phyloP scores from a whole-genome alignment of 176 grass and related monocot genomes.

The Ensete ventricosum region DNA sequence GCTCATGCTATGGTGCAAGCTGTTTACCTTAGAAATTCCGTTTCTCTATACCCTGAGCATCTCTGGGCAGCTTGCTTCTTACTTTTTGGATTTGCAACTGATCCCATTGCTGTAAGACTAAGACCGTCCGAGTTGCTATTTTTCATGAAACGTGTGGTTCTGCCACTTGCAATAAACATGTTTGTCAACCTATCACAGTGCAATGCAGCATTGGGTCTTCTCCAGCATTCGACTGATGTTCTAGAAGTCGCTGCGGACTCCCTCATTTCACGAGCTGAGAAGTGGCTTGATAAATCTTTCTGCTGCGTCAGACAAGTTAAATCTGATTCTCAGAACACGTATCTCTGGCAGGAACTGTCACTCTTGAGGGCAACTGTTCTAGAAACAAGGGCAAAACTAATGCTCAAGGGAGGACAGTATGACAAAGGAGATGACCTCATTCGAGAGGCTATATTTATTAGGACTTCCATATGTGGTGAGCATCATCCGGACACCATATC shows the following conservation, averaged over 20 bases:
- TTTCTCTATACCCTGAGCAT: conserved; percentile 66
- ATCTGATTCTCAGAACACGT: conserved; percentile 43
- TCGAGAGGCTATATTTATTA: conserved; percentile 90
- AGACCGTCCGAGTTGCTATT: conserved; percentile 61
- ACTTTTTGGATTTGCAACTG: conserved; percentile 68
- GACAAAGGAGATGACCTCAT: conserved; percentile 84
- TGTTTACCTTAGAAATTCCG: conserved; percentile 71
- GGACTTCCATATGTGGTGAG: conserved; percentile 83
- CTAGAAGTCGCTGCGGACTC: conserved; percentile 69
- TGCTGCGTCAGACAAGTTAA: conserved; percentile 45
- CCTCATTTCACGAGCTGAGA: conserved; percentile 63
- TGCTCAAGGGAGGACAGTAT: conserved; percentile 87
- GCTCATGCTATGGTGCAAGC: conserved; percentile 69
- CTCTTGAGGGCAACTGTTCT: conserved; percentile 80
- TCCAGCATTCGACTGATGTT: conserved; percentile 62
- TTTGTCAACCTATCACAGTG: conserved; percentile 82
- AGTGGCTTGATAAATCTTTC: conserved; percentile 56
- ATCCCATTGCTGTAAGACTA: conserved; percentile 58
- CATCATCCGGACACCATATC: conserved; percentile 84
- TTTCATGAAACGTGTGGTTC: conserved; percentile 67
- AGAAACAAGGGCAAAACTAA: conserved; percentile 82
- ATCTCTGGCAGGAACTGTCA: conserved; percentile 90
- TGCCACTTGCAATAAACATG: conserved; percentile 84
- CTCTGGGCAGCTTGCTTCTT: conserved; percentile 89
- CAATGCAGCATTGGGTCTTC: conserved; percentile 60